Evolutionary conservation across 2,329 filamentous ascomycete genomes (phyloP).

Genomic region (Ilyonectria robusta): DNA sequence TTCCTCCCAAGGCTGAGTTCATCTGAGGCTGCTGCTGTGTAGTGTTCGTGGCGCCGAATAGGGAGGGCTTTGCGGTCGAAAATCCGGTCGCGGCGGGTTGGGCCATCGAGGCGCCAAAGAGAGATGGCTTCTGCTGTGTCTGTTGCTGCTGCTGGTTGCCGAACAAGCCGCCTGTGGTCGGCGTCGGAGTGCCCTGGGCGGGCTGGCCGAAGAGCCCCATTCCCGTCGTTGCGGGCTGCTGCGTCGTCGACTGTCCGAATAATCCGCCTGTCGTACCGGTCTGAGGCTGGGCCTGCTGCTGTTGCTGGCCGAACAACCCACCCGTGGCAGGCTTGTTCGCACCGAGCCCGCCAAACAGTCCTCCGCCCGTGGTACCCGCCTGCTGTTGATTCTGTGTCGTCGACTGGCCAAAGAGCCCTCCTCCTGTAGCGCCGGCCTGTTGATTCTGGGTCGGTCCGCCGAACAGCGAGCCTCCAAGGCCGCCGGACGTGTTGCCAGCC

Average conservation of each 20-base stretch:
- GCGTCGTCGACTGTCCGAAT: slow-evolving; percentile 46
- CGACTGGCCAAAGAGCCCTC: slow-evolving; percentile 37
- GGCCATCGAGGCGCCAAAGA: slow-evolving; percentile 51
- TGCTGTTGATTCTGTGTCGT: slow-evolving; percentile 40
- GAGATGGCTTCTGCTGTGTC: slow-evolving; percentile 49
- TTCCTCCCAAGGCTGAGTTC: slow-evolving; percentile 46
- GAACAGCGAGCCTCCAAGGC: slow-evolving; percentile 41
- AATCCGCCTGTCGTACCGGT: slow-evolving; percentile 35
- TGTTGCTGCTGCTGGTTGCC: slow-evolving; percentile 39
- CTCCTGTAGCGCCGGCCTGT: slow-evolving; percentile 9
- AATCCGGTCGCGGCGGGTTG: slow-evolving; percentile 42
- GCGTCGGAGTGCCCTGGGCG: slow-evolving; percentile 34
- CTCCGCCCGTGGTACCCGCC: slow-evolving; percentile 40
- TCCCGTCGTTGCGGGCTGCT: slow-evolving; percentile 38
- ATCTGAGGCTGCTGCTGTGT: slow-evolving; percentile 45
- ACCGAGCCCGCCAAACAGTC: slow-evolving; percentile 52
- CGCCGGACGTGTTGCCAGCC: slow-evolving; percentile 40
- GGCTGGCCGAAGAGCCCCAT: slow-evolving; percentile 50
- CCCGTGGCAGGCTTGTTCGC: slow-evolving; percentile 44
- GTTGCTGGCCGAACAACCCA: slow-evolving; percentile 45
- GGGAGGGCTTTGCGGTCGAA: slow-evolving; percentile 50
- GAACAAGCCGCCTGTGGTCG: slow-evolving; percentile 42
- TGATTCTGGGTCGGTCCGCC: slow-evolving; percentile 31
- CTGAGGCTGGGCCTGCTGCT: slow-evolving; percentile 39
- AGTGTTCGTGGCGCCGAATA: slow-evolving; percentile 53